Base-by-base conservation (phyloP, 441 rosid species). In the Erodium trifolium region DNA sequence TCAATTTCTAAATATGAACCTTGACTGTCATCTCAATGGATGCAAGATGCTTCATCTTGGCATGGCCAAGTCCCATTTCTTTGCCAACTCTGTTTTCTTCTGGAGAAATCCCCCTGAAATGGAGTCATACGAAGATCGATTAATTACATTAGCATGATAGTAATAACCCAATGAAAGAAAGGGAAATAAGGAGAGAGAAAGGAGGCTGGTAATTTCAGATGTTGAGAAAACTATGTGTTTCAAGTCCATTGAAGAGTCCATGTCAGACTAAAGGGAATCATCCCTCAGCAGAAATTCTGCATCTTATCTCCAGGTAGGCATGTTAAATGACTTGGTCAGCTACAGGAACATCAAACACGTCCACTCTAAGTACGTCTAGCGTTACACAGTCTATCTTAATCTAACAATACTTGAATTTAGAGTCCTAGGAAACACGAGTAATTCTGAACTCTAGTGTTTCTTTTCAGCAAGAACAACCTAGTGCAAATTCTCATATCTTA, bases 21-120 rank as follows among this genome's bases (percentile, higher is more conserved):
- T 55, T 55, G 63, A 55, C 7, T 14, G 8, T 55, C 63, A 10
- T 23, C 37, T 34, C 37, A 34, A 18, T 1, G 63, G 63, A 18
- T 59, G 27, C 31, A 19, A 57, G 29, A 59, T 59, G 63, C 63
- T 18, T 59, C 63, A 59, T 59, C 63, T 59, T 59, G 63, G 63
- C 63, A 59, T 59, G 27, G 17, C 31, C 63, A 17, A 10, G 29
- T 59, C 27, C 63, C 29, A 59, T 59, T 59, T 59, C 63, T 59
- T 18, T 9, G 63, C 10, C 3, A 55, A 16, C 5, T 55, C 63
- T 59, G 27, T 59, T 59, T 59, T 59, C 63, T 59, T 59, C 31
- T 18, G 63, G 63, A 59, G 31, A 59, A 59, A 59, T 18, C 63
- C 63, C 18, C 63, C 63, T 59, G 63, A 59, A 59, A 59, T 9